Evolutionary conservation across 108 stramenopile genomes (phyloP), one percentile per base, ranked within the genome.

Genomic region (Skeletonema marinoi): DNA sequence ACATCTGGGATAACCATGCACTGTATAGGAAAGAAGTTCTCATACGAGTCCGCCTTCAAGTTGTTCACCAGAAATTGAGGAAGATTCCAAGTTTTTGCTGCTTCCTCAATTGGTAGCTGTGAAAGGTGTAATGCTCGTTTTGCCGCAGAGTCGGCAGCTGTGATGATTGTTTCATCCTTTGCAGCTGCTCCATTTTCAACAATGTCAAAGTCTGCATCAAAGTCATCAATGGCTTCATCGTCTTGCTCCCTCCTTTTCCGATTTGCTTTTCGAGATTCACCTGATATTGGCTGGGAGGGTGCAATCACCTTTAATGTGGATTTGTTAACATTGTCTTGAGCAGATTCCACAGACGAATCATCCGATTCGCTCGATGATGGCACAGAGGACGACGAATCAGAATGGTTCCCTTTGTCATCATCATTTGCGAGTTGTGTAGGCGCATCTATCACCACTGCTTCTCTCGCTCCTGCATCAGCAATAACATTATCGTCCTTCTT

Each of bases 1-100:
- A 94, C 86, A 83, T 90, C 90, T 2, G 94, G 94, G 64, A 97
- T 88, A 16, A 91, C 90, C 60, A 87, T 75, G 21, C 91, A 87
- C 71, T 98, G 98, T 25, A 98, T 93, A 16, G 98, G 96, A 66
- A 98, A 98, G 75, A 98, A 97, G 44, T 86, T 74, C 12, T 84
- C 66, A 67, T 87, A 90, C 4, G 88, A 88, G 66, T 93, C 89
- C 17, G 66, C 68, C 70, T 81, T 56, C 32, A 95, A 73, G 41
- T 95, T 95, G 4, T 70, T 17, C 1, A 92, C 61, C 62, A 95
- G 72, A 83, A 95, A 95, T 13, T 86, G 80, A 41, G 92, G 89
- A 32, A 95, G 76, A 36, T 82, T 78, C 91, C 89, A 93, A 50
- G 68, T 70, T 50, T 72, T 67, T 19, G 90, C 92, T 10, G 90